Percentiles rank a stretch among this genome's conserved stretches.
Conservation (phyloP, 1,139 yeast genomes). For the Blastobotrys raffinosifermentans region DNA sequence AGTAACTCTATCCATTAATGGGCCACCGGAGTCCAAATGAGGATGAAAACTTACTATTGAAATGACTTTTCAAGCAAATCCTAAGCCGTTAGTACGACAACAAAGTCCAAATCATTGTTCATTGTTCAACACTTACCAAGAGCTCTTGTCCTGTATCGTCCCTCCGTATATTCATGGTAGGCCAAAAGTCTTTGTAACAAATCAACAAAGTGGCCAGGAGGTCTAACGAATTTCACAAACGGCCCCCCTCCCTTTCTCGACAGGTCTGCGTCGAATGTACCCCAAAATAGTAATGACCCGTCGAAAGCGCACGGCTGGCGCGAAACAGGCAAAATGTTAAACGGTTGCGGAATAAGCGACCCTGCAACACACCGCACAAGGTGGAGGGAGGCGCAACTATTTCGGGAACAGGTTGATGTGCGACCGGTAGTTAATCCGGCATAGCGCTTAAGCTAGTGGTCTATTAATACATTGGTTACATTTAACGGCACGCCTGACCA, state of each 20-base stretch:
- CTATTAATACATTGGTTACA: too few species aligned
- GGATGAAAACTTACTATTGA: background rate
- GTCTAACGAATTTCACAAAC: constrained; percentile 1
- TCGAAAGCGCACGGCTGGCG: too few species aligned
- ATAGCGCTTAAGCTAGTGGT: too few species aligned
- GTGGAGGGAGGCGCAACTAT: too few species aligned
- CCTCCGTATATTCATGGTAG: background rate
- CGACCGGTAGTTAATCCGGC: too few species aligned
- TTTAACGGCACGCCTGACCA: too few species aligned
- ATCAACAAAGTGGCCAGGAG: background rate
- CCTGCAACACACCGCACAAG: too few species aligned
- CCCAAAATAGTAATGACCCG: background rate
- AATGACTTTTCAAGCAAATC: constrained; percentile 12
- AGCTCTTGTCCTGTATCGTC: constrained; percentile 6
- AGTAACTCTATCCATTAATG: background rate
- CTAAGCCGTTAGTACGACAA: constrained; percentile 1
- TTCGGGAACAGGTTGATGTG: too few species aligned
- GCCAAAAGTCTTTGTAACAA: background rate
- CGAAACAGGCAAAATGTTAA: too few species aligned
- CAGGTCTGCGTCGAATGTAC: background rate
- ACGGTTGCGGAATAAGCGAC: too few species aligned
- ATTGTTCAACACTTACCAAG: constrained; percentile 7
- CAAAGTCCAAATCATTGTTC: background rate
- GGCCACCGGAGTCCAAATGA: background rate
- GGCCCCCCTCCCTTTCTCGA: background rate